Evolutionary conservation across 306 rosid species (phyloP).

Genomic region (Cajanus cajan): DNA sequence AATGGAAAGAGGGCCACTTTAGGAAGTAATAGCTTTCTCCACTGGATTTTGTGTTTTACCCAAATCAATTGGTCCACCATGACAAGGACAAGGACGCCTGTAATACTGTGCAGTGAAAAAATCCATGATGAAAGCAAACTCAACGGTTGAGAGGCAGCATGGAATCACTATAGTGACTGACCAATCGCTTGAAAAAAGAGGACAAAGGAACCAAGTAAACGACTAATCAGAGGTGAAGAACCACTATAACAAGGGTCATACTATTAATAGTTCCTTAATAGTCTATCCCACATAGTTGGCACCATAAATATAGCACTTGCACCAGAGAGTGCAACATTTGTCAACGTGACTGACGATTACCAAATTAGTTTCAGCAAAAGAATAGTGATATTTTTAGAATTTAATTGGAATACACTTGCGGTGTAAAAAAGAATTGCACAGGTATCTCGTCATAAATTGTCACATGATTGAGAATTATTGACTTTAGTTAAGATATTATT

Average conservation of each 20-base stretch:
- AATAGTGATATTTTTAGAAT: neutral
- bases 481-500: neutral
- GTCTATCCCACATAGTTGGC: conserved; percentile 33
- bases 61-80: conserved; percentile 40
- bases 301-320: conserved; percentile 29
- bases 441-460: neutral
- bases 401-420: neutral
- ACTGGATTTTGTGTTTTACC: conserved; percentile 11
- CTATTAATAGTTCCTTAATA: conserved; percentile 17
- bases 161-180: neutral
- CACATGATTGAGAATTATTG: neutral
- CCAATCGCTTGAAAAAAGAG: neutral
- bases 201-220: neutral
- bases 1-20: conserved; percentile 4
- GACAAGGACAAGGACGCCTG: neutral
- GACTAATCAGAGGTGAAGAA: neutral
- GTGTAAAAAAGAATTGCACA: neutral
- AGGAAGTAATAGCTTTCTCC: conserved; percentile 11
- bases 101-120: neutral
- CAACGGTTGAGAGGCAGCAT: neutral
- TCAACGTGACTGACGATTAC: neutral
- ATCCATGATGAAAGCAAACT: conserved; percentile 23
- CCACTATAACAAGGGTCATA: conserved; percentile 1
- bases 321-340: neutral
- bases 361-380: neutral